phyloP scores from a whole-genome alignment of 75 land plant genomes.

The Picea sitchensis region DNA sequence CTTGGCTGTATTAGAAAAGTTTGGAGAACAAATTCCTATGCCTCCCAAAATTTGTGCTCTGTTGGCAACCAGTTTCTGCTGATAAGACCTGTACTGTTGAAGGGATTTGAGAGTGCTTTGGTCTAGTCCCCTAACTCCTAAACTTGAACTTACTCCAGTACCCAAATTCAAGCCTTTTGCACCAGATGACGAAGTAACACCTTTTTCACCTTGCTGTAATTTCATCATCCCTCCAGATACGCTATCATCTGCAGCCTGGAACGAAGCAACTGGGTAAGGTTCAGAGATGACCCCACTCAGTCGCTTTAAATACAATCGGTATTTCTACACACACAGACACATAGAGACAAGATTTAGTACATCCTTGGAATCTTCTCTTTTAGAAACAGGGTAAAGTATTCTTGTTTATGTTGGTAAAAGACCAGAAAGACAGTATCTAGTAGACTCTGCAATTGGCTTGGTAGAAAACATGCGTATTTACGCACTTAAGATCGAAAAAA shows the following conservation, averaged over 20 bases:
- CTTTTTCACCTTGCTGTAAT: conserved; percentile 19
- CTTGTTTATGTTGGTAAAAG: not conserved
- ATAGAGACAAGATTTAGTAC: not conserved
- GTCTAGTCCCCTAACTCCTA: conserved; percentile 13
- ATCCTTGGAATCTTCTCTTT: not conserved
- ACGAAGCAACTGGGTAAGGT: conserved; percentile 51
- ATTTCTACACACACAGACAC: conserved; percentile 26
- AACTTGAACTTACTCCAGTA: conserved; percentile 13
- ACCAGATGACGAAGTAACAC: not conserved
- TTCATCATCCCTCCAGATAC: conserved; percentile 40
- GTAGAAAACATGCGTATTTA: not conserved
- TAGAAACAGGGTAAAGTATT: not conserved
- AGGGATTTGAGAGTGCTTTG: conserved; percentile 15
- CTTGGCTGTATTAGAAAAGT: not conserved
- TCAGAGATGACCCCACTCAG: conserved; percentile 41
- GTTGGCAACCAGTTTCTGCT: conserved; percentile 22
- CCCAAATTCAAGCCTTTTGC: conserved; percentile 8
- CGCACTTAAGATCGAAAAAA: not conserved
- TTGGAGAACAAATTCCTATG: conserved; percentile 8
- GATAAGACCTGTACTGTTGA: conserved; percentile 20
- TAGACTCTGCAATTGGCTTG: not conserved
- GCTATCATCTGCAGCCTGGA: conserved; percentile 44
- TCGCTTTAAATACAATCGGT: conserved; percentile 50
- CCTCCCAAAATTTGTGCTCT: conserved; percentile 25
- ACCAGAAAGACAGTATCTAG: not conserved